Conservation (phyloP, 2,329 filamentous ascomycete species). For the Aspergillus oerlinghausenensis region DNA sequence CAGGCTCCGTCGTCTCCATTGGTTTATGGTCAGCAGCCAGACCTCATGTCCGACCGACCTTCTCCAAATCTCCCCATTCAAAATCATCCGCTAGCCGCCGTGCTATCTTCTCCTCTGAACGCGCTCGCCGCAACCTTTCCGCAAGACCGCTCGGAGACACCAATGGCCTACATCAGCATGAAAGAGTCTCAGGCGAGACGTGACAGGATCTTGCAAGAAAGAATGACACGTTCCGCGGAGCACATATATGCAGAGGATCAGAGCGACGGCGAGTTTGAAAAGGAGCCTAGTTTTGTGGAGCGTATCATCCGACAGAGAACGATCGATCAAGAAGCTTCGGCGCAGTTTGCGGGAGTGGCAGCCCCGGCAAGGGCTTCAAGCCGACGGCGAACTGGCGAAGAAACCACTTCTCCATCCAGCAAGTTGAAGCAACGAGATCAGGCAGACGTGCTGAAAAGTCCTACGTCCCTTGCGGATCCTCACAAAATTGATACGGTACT, state of each 20-base stretch:
- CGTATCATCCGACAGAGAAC: conserved; percentile 29
- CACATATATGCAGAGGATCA: conserved; percentile 30
- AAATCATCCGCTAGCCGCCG: conserved; percentile 28
- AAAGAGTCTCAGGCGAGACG: conserved; percentile 43
- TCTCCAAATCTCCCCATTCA: conserved; percentile 47
- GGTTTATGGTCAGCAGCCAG: conserved; percentile 30
- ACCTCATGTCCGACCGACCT: conserved; percentile 43
- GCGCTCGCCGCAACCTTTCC: conserved; percentile 28
- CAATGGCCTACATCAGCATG: conserved; percentile 42
- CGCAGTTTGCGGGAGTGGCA: conserved; percentile 33
- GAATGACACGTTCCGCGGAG: conserved; percentile 32
- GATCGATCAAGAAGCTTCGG: conserved; percentile 31
- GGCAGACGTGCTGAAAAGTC: conserved; percentile 6
- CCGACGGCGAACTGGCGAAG: conserved; percentile 1
- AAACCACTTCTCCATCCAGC: conserved; percentile 1
- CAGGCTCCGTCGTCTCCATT: conserved; percentile 46
- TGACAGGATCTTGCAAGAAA: conserved; percentile 28
- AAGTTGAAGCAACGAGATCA: conserved; percentile 4
- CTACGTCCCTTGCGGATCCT: conserved; percentile 13
- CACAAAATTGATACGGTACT: conserved; percentile 16
- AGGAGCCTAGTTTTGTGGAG: conserved; percentile 38
- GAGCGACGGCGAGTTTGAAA: conserved; percentile 42
- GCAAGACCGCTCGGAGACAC: conserved; percentile 38
- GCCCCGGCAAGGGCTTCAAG: conserved; percentile 26
- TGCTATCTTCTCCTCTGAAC: conserved; percentile 36